Evolutionary conservation across 225 moss, liverwort and hornwort species (phyloP), one percentile per base, ranked within the genome.

Genomic region (Ulota crispa): DNA sequence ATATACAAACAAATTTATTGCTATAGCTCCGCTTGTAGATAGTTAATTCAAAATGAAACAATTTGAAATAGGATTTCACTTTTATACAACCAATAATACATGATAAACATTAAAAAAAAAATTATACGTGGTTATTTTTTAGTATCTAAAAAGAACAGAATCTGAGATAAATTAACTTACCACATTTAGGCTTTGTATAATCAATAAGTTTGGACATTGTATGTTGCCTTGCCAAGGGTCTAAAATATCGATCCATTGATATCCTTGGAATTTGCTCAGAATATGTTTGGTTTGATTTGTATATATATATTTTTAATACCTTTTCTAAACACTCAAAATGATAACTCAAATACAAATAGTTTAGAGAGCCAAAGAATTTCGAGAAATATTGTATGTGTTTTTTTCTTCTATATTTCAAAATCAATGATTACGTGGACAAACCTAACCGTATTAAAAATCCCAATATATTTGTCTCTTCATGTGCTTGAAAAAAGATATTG

Each of bases 21-120:
- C 11, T 30, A 9, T 71, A 31, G 28, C 14, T 26, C 31, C 19
- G 30, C 20, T 50, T 52, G 6, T 52, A 50, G 19, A 30, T 19
- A 34, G 21, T 19, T 11, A 3, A 14, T n/a, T 23, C 23, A 8
- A 45, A 14, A 45, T 3, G 45, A 14, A 55, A 21, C 9, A 15
- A 73, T 4, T 4, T 8, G 0, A 13, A 0, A 31, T 2, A 6
- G 53, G 1, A 13, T 18, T 18, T 36, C 39, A 9, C 9, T 18
- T 10, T 64, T 30, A 30, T 7, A 14, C 15, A 1, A 14, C 15
- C 6, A 23, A 21, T 0, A 18, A 31, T 13, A 7, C 0, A 32
- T 11, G 2, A 16, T 20, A 53, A 37, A 1, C 7, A 53, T 20
- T 0, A 15, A 6, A 13, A 0, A 14, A 19, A 0, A 8, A 9